Evolutionary conservation across 306 rosid genomes (phyloP), one percentile per base, ranked within the genome.

Genomic region (Corylus heterophylla): DNA sequence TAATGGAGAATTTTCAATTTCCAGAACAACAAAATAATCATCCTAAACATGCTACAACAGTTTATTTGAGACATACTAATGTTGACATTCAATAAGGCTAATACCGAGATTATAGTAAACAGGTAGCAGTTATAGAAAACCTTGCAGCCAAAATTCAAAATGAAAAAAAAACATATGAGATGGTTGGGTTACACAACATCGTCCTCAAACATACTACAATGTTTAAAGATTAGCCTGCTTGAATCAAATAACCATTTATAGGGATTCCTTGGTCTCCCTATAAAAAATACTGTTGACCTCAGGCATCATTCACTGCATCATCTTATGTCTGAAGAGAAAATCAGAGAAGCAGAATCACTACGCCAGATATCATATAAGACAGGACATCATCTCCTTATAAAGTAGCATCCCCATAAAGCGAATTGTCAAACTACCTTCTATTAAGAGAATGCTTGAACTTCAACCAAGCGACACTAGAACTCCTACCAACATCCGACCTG

Each of bases 301-400:
- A 39, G 72, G 17, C 51, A 67, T 39, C 39, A 17, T 3, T 18
- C 8, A 42, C 17, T 3, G 27, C 72, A 67, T 42, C 17, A 42
- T 64, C 1, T 42, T 67, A 42, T 67, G 27, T 42, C 72, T 39
- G 51, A 64, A 64, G 48, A 64, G 47, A 39, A 42, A 67, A 67
- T 39, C 51, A 67, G 20, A 39, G 49, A 12, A 42, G 72, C 72
- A 42, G 72, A 37, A 37, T 37, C 45, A 10, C 29, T 67, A 7
- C 27, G 39, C 13, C 72, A 9, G 9, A 42, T 67, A 67, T 67
- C 4, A 3, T 18, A 42, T 42, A 39, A 9, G 72, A 67, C 51
- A 64, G 35, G 20, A 64, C 70, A 64, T 35, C 70, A 17, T 67
- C 72, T 10, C 51, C 51, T 67, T 67, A 42, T 67, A 14, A 67